Base-by-base conservation (phyloP, 768 basidiomycete species). In the Boletus rubroflammeus region DNA sequence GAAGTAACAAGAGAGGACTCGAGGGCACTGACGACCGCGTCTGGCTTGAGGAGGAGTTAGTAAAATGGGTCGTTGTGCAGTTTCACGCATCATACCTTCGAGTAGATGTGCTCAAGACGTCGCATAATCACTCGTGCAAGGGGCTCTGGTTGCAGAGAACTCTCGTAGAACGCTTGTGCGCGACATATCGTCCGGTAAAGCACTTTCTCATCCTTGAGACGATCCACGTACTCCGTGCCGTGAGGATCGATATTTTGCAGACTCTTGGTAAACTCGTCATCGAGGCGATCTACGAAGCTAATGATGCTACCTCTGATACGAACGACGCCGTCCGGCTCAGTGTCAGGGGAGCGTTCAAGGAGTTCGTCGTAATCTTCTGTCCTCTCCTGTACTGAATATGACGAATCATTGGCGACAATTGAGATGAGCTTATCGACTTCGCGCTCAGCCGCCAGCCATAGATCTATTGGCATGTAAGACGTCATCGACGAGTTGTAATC, bases 171-270 rank as follows among this genome's bases (percentile, higher is more conserved):
- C 10, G 86, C 83, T 71, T 98, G 93, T 0, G 94, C 88, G 47
- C 90, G 88, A 71, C 91, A 93, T 60, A 99, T 92, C 31, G 93
- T 94, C 67, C 84, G 82, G 71, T 98, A 99, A 23, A 99, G 81
- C 15, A 86, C 85, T 66, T 93, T 92, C 75, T 98, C 98, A 67
- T 98, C 94, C 73, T 93, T 93, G 53, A 99, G 76, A 45, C 97
- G 83, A 67, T 98, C 97, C 41, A 99, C 89, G 67, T 99, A 99
- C 71, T 99, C 97, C n/a, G 90, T 93, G 2, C 97, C 94, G 68
- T 99, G 97, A 8, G 97, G 96, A 65, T 99, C 97, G 59, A 97
- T 93, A 66, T 98, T 93, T 81, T 98, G 97, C 32, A 99, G 74
- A 64, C 92, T 94, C 67, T 90, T 90, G 41, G 94, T 98, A 70